Percentiles rank a stretch among this genome's conserved stretches.
These are phyloP conservation scores for Globisporangium paroecandrum DNA, from an alignment of 352 stramenopile species.

Conservation along the genomic window DNA sequence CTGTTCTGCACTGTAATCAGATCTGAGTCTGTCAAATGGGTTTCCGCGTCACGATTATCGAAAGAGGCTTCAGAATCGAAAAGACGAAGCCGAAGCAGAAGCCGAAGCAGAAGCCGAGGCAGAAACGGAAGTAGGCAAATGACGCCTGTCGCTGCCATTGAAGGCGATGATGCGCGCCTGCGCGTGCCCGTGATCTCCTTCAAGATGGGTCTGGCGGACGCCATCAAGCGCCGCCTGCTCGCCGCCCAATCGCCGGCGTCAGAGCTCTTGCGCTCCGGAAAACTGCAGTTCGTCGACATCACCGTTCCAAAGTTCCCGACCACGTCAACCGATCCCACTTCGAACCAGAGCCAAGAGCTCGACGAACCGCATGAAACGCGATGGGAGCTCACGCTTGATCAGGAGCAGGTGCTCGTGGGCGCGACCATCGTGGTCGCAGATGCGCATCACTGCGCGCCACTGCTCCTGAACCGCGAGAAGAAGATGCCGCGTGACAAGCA, in stretches of 20 bases:
- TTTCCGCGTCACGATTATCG: not conserved
- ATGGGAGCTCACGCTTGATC: constrained; percentile 29
- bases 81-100: not conserved
- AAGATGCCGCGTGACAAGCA: constrained; percentile 32
- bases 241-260: constrained; percentile 4
- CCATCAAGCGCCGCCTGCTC: constrained; percentile 25
- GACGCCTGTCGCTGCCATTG: not conserved
- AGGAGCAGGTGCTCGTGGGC: constrained; percentile 30
- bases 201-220: constrained; percentile 28
- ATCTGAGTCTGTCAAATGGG: not conserved
- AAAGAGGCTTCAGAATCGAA: not conserved
- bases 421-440: constrained; percentile 35
- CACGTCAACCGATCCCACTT: not conserved
- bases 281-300: constrained; percentile 34
- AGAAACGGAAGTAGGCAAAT: not conserved
- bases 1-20: not conserved
- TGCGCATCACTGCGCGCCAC: constrained; percentile 23
- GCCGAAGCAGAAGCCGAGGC: not conserved
- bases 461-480: constrained; percentile 32
- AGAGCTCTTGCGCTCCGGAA: constrained; percentile 13
- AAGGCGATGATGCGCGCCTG: constrained; percentile 2
- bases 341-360: constrained; percentile 7
- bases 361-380: constrained; percentile 5
- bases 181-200: constrained; percentile 35
- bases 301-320: constrained; percentile 16